Base-by-base conservation (phyloP, 805 yeast genomes). In the Saccharomycopsis schoenii region DNA sequence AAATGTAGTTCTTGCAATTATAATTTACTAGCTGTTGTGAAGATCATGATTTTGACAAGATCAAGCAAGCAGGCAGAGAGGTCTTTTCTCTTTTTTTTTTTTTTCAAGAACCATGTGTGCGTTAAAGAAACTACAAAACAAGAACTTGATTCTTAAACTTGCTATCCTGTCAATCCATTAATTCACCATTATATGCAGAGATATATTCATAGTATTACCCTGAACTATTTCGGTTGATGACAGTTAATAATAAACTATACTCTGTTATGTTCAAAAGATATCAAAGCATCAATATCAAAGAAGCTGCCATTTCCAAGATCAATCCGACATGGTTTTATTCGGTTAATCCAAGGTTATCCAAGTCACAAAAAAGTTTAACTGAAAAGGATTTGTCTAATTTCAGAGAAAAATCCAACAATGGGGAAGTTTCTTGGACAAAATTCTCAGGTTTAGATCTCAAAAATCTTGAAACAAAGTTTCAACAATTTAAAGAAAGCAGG, bases 301-400 rank as follows among this genome's bases (percentile, higher is more conserved):
- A 37, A 34, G 24, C 50, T 21, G 34, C 15, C 24, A 6, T 47
- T 24, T 55, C 37, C 24, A 41, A 42, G 25, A 43, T 47, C 9
- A 57, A 43, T 12, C 4, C 57, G 17, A 68, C 78, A 64, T 91
- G 97, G 97, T 90, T 82, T 69, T 86, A 89, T 67, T 93, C 96
- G 1, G 84, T 90, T 0, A 97, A 89, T 69, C 71, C 83, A 6
- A 96, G 97, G 1, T 70, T 76, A 12, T 0, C 74, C 70, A 24
- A 81, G 84, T 72, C n/a, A 0, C 74, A 70, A 17, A 81, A 84
- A 72, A 72, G 68, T 40, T 83, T 83, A 47, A 70, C 72, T 0
- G 74, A 76, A 52, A 71, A 75, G 2, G 83, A 96, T 0, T 70
- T 52, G 5, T 29, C 37, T 6, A 50, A 39, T 37, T 36, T 43